Base-by-base conservation (phyloP, 2,329 filamentous ascomycete genomes). In the Setomelanomma holmii region DNA sequence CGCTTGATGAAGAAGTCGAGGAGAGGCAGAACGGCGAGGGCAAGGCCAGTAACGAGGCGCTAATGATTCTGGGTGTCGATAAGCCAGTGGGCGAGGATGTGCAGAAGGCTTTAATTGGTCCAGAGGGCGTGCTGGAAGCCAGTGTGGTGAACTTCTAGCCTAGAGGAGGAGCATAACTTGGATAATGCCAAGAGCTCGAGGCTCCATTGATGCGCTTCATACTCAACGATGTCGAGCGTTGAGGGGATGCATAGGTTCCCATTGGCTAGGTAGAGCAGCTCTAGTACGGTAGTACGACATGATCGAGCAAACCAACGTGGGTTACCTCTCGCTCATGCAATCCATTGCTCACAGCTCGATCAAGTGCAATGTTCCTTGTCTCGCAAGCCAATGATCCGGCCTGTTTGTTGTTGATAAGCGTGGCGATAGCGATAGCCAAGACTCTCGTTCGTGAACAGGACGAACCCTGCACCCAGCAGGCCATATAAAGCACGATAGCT, bases 41-140 rank as follows among this genome's bases (percentile, higher is more conserved):
- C 22, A 63, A 60, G 27, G 33, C 22, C 21, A 70, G 66, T 19
- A 85, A 86, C 38, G 90, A 93, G 75, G 90, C 90, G 8, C 75
- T 93, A 60, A 93, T 93, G 90, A 93, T 93, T 63, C 63, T 93
- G 44, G 89, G 90, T 1, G 85, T 93, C 8, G 86, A 89, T 65
- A 83, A 84, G 2, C 79, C 81, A 3, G 85, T 92, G 16, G 82
- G 81, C 0, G 81, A 82, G 47, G 81, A 85, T 49, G 80, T 84
- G 12, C 75, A 79, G 24, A 75, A 78, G 63, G 75, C 76, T 23
- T 64, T 86, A 58, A 76, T 83, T 45, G 76, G 71, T 5, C 74
- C 75, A 10, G 77, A 82, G 34, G 83, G 82, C 0, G 79, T 76
- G 12, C 63, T 85, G 58, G 82, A 81, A 67, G 82, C 80, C 1